Conservation (phyloP, 2,329 filamentous ascomycete genomes). For the Claviceps fusiformis region DNA sequence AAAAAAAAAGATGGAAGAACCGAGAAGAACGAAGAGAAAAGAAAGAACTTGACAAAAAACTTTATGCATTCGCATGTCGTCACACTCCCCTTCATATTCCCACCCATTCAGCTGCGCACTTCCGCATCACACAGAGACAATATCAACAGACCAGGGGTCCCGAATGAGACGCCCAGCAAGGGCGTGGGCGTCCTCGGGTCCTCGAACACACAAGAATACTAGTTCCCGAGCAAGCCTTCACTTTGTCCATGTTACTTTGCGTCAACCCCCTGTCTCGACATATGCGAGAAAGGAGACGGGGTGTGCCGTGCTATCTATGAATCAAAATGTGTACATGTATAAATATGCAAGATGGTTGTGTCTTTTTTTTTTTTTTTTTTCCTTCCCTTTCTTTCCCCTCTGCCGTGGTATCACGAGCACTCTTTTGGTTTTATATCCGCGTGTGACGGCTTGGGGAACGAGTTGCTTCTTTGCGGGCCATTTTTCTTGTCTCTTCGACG, state of each 20-base stretch:
- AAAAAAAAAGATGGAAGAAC: too few relatives aligned
- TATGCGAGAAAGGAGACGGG: too few relatives aligned
- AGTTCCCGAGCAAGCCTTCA: neutral
- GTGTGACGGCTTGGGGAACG: neutral
- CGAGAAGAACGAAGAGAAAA: too few relatives aligned
- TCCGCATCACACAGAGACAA: neutral
- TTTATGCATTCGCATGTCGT: too few relatives aligned
- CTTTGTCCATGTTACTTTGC: too few relatives aligned
- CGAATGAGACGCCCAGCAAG: neutral
- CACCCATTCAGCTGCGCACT: neutral
- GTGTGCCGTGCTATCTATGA: too few relatives aligned
- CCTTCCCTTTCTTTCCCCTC: neutral
- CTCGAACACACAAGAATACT: neutral
- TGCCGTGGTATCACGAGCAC: neutral
- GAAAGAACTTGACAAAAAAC: too few relatives aligned
- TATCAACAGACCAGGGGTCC: neutral
- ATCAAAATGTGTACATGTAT: neutral
- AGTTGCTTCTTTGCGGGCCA: too few relatives aligned
- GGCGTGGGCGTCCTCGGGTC: too few relatives aligned
- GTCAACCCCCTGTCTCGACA: too few relatives aligned
- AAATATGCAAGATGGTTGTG: neutral
- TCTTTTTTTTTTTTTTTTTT: too few relatives aligned
- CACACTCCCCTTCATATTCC: neutral
- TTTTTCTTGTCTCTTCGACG: too few relatives aligned
- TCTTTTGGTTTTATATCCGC: neutral